A percentile compares a stretch with the other conserved stretches of the same genome.
phyloP scores from a whole-genome alignment of 805 yeast species.

The Lipomyces yamadae region DNA sequence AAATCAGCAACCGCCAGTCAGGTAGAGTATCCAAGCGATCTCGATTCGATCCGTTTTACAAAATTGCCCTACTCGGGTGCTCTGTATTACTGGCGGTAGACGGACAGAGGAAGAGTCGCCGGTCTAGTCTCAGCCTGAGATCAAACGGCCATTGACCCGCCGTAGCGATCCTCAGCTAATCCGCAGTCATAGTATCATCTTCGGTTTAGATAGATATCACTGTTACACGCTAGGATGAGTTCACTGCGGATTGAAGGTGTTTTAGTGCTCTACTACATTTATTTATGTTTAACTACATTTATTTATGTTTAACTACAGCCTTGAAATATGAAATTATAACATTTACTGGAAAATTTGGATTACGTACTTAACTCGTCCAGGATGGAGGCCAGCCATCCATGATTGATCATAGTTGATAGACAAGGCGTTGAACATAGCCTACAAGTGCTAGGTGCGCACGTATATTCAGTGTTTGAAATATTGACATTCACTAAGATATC shows the following conservation, averaged over 20 bases:
- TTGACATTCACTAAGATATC: neutral
- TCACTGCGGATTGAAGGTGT: neutral
- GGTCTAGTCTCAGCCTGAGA: neutral
- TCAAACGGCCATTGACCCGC: neutral
- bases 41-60: neutral
- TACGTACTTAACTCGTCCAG: no score
- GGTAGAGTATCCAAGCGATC: neutral
- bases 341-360: no score
- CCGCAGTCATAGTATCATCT: no score
- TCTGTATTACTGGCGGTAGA: constrained; percentile 1
- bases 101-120: neutral
- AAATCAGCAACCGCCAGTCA: neutral
- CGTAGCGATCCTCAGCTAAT: neutral
- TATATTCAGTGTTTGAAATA: no score
- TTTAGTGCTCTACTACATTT: neutral
- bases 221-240: neutral
- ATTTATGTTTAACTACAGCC: no score
- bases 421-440: neutral
- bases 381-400: no score
- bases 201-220: neutral
- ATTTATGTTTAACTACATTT: neutral
- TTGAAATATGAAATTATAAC: no score
- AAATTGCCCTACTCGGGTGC: neutral
- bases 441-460: no score
- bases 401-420: neutral